Evolutionary conservation across 352 stramenopile genomes (phyloP).

Genomic region (Pythium dissimile): DNA sequence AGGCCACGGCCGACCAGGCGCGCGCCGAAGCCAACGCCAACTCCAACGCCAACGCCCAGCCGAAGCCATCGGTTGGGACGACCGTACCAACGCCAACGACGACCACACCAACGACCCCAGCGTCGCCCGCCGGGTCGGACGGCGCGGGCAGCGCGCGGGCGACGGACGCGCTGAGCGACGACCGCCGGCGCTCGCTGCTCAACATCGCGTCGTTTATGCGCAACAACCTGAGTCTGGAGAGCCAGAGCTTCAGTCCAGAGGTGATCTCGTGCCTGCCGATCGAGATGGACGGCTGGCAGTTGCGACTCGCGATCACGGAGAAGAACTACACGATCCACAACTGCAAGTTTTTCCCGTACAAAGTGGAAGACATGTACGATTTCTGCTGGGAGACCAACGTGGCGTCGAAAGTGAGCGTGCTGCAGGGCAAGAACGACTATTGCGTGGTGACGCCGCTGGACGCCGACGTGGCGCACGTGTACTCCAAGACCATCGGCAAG

Average conservation of each 20-base stretch:
- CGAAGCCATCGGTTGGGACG: conserved; percentile 38
- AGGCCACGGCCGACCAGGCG: conserved; percentile 21
- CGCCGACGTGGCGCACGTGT: conserved; percentile 74
- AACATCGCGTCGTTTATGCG: conserved; percentile 75
- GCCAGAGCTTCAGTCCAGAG: conserved; percentile 76
- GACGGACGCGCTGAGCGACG: conserved; percentile 39
- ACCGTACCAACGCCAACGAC: not conserved
- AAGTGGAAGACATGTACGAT: conserved; percentile 72
- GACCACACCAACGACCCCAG: not conserved
- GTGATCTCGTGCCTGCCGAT: conserved; percentile 85
- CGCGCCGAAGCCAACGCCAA: conserved; percentile 32
- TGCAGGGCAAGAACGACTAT: conserved; percentile 79
- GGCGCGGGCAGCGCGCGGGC: conserved; percentile 13
- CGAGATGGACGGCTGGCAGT: conserved; percentile 84
- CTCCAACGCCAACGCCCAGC: conserved; percentile 24
- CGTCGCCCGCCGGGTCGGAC: not conserved
- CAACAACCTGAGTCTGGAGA: conserved; percentile 81
- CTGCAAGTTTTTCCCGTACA: conserved; percentile 83
- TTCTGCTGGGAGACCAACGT: conserved; percentile 88
- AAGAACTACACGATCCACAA: conserved; percentile 90
- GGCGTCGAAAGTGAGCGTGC: conserved; percentile 69
- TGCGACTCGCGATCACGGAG: conserved; percentile 80
- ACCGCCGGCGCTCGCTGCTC: conserved; percentile 59
- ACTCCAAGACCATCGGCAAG: conserved; percentile 82
- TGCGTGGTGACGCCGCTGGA: conserved; percentile 73